A percentile compares a stretch with the other conserved stretches of the same genome.
Conservation (phyloP, 345 rosid genomes). For the Rhodamnia rubescens region DNA sequence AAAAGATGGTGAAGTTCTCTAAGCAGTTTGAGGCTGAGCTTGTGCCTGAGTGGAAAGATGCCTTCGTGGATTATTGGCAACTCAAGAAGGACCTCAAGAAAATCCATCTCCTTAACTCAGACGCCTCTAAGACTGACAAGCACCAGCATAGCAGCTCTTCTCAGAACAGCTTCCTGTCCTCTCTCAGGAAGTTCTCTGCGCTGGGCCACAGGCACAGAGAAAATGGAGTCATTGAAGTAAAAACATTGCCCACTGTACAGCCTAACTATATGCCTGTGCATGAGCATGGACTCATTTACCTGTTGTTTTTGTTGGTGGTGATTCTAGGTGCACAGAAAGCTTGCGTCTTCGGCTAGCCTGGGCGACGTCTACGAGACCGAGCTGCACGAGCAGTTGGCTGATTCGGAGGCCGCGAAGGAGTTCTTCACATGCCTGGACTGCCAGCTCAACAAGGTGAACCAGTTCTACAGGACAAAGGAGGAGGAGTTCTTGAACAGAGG, state of each 20-base stretch:
- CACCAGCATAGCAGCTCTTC: constrained; percentile 1
- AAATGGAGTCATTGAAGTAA: constrained; percentile 68
- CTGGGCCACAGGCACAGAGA: constrained; percentile 34
- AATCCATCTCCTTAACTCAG: constrained; percentile 4
- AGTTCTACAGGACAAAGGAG: constrained; percentile 73
- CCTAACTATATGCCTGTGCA: background rate
- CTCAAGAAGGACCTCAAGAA: constrained; percentile 82
- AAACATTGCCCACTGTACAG: background rate
- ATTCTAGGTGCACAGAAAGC: constrained; percentile 70
- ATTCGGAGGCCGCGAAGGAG: constrained; percentile 64
- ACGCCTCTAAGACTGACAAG: background rate
- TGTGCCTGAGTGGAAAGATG: constrained; percentile 97
- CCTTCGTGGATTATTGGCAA: constrained; percentile 88
- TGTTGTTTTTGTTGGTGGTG: background rate
- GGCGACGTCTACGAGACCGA: constrained; percentile 77
- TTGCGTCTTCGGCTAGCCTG: constrained; percentile 52
- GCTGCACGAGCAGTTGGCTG: constrained; percentile 68
- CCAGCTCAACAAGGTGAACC: constrained; percentile 94
- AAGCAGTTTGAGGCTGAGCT: constrained; percentile 92
- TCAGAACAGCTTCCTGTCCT: constrained; percentile 22
- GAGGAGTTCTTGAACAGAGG: constrained; percentile 88
- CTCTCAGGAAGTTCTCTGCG: constrained; percentile 30
- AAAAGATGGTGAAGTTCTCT: constrained; percentile 78
- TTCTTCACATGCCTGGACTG: constrained; percentile 67
- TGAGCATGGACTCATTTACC: background rate